Conservation (phyloP, 176 grass and related monocot species). For the Dactylis glomerata region DNA sequence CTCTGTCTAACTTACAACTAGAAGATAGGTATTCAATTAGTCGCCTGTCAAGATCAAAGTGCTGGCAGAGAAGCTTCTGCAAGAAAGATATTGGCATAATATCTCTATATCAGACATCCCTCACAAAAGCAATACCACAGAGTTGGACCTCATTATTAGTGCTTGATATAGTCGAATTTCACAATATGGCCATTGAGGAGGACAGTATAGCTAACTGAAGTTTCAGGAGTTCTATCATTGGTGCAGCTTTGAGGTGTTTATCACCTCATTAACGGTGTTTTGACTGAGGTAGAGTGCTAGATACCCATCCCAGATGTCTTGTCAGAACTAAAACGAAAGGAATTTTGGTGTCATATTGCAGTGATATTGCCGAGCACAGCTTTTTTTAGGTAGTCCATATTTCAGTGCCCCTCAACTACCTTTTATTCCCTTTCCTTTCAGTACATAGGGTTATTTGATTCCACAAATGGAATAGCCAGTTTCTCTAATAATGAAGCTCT, state of each 20-base stretch:
- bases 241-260: neutral
- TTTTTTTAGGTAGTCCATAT: conserved; percentile 18
- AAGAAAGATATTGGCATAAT: conserved; percentile 38
- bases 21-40: conserved; percentile 82
- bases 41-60: conserved; percentile 86
- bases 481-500: neutral
- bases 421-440: conserved; percentile 3
- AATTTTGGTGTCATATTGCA: conserved; percentile 15
- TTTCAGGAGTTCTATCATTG: conserved; percentile 39
- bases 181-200: conserved; percentile 14
- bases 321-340: conserved; percentile 25
- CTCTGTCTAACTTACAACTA: conserved; percentile 42
- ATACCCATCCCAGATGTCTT: conserved; percentile 15
- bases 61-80: conserved; percentile 94
- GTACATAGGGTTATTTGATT: conserved; percentile 14
- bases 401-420: neutral
- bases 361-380: neutral
- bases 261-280: neutral
- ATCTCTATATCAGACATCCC: neutral
- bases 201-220: conserved; percentile 20
- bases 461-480: conserved; percentile 4
- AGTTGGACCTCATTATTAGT: conserved; percentile 23
- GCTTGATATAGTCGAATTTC: conserved; percentile 21
- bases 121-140: conserved; percentile 31
- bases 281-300: conserved; percentile 9